Base-by-base conservation (phyloP, 2,329 filamentous ascomycete genomes). In the Chaetomiaceae sp. region DNA sequence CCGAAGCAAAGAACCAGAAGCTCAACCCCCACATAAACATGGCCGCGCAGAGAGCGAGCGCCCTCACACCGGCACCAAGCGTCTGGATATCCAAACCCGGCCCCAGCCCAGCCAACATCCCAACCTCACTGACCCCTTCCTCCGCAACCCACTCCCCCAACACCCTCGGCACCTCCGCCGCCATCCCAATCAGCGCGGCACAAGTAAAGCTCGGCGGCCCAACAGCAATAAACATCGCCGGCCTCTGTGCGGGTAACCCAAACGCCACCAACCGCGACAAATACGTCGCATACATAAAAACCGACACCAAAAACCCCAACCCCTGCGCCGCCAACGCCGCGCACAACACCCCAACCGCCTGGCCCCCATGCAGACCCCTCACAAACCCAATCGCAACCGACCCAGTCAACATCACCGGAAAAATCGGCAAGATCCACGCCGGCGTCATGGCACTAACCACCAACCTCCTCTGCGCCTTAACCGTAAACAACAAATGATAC, bases 1-100 rank as follows among this genome's bases (percentile, higher is more conserved):
- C 73, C 19, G 74, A 70, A 42, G 67, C 70, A 62, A 79, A 82
- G 76, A 77, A 80, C 77, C 81, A 83, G 13, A 75, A 62, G 43
- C 72, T 72, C 19, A 88, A 64, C 0, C 79, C 77, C 85, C 85
- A 89, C 9, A 89, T 68, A 57, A 78, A 79, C 7, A 87, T 71
- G 2, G 73, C 75, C 0, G 69, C 60, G 5, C 70, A 66, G n/a
- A 80, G 49, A 2, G 68, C 58, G 8, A 55, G 27, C 19, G 66
- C 23, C 37, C 55, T 54, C 14, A 62, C 33, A 3, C 40, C 58
- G 13, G 60, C 60, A 2, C 54, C 58, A 6, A 66, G 31, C 17
- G 52, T 50, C 5, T 42, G n/a, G 1, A 51, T 25, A 16, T 52
- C 50, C 2, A 43, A 43, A n/a, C 35, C 38, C n/a, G n/a, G n/a